Conservation (phyloP, 1,284 basidiomycete species). For the Cerioporus squamosus region DNA sequence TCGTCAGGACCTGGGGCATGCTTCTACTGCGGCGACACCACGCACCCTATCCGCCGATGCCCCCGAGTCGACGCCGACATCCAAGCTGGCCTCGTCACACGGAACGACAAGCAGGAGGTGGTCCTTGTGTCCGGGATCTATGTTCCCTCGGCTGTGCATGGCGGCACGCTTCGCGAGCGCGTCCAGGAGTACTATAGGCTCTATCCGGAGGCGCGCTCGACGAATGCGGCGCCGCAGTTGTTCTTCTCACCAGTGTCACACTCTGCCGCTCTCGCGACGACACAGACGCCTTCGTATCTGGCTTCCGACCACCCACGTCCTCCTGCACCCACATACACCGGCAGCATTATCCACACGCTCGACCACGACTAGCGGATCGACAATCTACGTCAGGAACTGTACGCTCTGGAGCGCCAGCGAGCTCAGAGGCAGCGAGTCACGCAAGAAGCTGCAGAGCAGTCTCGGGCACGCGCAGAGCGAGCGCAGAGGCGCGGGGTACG, state of each 20-base stretch:
- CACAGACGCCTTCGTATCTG: not conserved
- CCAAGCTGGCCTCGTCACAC: not conserved
- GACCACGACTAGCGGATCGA: too few species aligned
- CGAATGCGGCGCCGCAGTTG: not conserved
- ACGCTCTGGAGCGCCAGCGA: too few species aligned
- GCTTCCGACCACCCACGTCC: too few species aligned
- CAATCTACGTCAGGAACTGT: too few species aligned
- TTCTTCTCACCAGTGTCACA: too few species aligned
- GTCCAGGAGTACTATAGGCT: conserved; percentile 1
- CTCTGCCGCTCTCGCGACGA: too few species aligned
- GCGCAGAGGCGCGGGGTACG: too few species aligned
- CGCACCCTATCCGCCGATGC: conserved; percentile 5
- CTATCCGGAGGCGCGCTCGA: not conserved
- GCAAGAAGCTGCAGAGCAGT: too few species aligned
- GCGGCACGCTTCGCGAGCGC: conserved; percentile 5
- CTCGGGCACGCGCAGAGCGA: too few species aligned
- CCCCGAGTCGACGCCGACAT: conserved; percentile 10
- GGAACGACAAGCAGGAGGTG: not conserved
- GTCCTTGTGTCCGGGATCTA: conserved; percentile 6
- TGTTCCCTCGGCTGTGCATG: not conserved
- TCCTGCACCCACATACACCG: too few species aligned
- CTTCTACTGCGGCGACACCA: conserved; percentile 4
- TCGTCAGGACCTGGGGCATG: not conserved
- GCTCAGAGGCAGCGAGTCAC: too few species aligned
- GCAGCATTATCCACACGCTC: too few species aligned